Base-by-base conservation (phyloP, 352 stramenopile genomes). In the Aphanomyces euteiches region DNA sequence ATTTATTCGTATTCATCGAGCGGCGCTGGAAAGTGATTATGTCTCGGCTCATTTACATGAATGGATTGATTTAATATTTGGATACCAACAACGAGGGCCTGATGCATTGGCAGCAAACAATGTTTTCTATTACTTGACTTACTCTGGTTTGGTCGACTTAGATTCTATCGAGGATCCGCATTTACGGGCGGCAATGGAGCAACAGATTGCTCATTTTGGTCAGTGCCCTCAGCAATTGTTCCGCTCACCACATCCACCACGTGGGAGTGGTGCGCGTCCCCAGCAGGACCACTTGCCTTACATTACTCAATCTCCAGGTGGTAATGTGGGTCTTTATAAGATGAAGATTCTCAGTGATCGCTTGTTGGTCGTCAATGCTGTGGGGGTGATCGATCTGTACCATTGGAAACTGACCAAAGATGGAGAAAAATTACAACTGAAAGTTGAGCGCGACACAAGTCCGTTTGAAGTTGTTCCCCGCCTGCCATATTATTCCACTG, bases 11-110 rank as follows among this genome's bases (percentile, higher is more conserved):
- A 83, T 98, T 34, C 96, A 97, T 75, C 96, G 96, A 8, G 85
- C 92, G 36, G 96, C 98, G 21, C 85, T 99, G 7, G 98, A 99
- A 74, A 99, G 95, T 76, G 96, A 99, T 21, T 89, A 98, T 73
- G 97, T 99, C 0, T 99, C 96, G 39, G 82, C 84, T 40, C 87
- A 99, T 78, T 79, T 99, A 21, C 96, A 99, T 77, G 79, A 91
- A 69, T 99, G 98, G 98, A 89, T 99, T 36, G 98, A 99, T 79
- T 86, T 99, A 7, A 97, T 99, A 21, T 99, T 99, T 79, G 98
- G 98, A 7, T 98, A 87, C 79, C 99, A 99, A 72, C 98, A 99
- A 77, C 83, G 90, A 17, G 96, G 97, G 21, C 83, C 93, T 73
- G 92, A 88, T 38, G 96, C 97, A 4, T 75, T 97, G n/a, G 81